Percentiles rank a stretch among this genome's conserved stretches.
These are phyloP conservation scores for Craterostigma plantagineum DNA, from an alignment of 257 asterid species.

Conservation along the genomic window DNA sequence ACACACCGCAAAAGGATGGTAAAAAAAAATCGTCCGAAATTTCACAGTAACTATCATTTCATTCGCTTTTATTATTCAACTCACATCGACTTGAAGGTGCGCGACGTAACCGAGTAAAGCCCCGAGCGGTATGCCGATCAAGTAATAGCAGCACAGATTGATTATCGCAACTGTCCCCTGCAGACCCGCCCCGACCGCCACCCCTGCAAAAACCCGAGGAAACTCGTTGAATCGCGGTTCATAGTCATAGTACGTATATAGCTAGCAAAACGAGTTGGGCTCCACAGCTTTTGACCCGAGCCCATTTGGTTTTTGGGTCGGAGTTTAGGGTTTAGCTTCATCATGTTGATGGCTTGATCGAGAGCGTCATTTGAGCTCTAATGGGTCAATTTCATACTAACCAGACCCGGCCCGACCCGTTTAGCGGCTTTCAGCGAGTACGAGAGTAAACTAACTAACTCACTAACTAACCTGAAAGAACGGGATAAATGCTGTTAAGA, in stretches of 20 bases:
- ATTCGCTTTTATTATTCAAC: not conserved
- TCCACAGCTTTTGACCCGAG: too few relatives aligned
- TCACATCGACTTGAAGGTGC: slow-evolving; percentile 31
- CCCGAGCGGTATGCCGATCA: slow-evolving; percentile 43
- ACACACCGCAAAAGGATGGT: not conserved
- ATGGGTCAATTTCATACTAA: too few relatives aligned
- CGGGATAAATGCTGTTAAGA: slow-evolving; percentile 78
- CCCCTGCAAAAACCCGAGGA: slow-evolving; percentile 26
- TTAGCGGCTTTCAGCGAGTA: too few relatives aligned
- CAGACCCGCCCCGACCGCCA: slow-evolving; percentile 54
- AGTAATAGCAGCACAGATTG: slow-evolving; percentile 35
- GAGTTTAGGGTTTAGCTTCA: too few relatives aligned
- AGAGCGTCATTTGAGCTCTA: too few relatives aligned
- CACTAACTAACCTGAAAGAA: slow-evolving; percentile 55
- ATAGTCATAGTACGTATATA: too few relatives aligned
- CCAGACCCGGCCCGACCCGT: too few relatives aligned
- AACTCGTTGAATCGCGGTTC: too few relatives aligned
- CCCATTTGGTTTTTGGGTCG: too few relatives aligned
- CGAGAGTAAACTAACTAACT: not conserved
- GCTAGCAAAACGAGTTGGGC: not conserved
- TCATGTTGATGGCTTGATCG: not conserved
- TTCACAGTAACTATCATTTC: not conserved
- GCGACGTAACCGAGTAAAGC: slow-evolving; percentile 30
- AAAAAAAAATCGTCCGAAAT: too few relatives aligned
- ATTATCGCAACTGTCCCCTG: slow-evolving; percentile 37